phyloP scores from a whole-genome alignment of 2,329 filamentous ascomycete species.

The Diaporthe velutina region DNA sequence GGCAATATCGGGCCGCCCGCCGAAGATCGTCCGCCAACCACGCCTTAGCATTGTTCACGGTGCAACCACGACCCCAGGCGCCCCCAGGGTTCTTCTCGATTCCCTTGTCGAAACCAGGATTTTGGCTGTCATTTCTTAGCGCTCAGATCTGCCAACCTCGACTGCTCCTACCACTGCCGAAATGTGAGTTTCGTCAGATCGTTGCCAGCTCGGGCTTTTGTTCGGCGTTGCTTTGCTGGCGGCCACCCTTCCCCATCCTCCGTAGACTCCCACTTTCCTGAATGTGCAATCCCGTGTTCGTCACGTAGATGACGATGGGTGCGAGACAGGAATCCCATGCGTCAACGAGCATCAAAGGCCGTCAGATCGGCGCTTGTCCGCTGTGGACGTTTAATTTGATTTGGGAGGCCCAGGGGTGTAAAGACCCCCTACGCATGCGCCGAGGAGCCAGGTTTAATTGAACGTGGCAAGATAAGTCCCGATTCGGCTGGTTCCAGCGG shows the following conservation, averaged over 20 bases:
- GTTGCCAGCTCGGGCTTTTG: slow-evolving; percentile 22
- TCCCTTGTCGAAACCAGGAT: slow-evolving; percentile 14
- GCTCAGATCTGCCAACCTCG: slow-evolving; percentile 30
- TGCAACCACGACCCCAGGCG: slow-evolving; percentile 35
- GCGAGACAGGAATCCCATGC: neutral
- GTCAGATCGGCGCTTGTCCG: neutral
- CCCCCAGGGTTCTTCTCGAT: slow-evolving; percentile 23
- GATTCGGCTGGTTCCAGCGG: neutral
- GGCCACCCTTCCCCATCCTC: slow-evolving; percentile 11
- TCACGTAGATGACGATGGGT: neutral
- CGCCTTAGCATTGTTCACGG: slow-evolving; percentile 6
- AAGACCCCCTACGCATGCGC: neutral
- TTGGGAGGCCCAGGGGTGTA: neutral
- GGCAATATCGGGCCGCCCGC: slow-evolving; percentile 35
- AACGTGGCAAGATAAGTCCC: slow-evolving; percentile 1
- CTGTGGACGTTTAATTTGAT: slow-evolving; percentile 4
- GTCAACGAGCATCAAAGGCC: neutral
- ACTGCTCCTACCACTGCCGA: slow-evolving; percentile 6
- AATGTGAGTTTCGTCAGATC: slow-evolving; percentile 1
- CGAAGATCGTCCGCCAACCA: slow-evolving; percentile 40
- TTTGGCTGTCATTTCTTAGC: slow-evolving; percentile 26
- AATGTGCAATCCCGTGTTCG: neutral
- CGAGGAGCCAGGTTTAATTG: slow-evolving; percentile 1
- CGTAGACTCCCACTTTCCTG: slow-evolving; percentile 6
- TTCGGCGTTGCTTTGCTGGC: slow-evolving; percentile 20